Percentiles rank a stretch among this genome's conserved stretches.
phyloP scores from a whole-genome alignment of 305 asterid species.

The Stenogyne calaminthoides region DNA sequence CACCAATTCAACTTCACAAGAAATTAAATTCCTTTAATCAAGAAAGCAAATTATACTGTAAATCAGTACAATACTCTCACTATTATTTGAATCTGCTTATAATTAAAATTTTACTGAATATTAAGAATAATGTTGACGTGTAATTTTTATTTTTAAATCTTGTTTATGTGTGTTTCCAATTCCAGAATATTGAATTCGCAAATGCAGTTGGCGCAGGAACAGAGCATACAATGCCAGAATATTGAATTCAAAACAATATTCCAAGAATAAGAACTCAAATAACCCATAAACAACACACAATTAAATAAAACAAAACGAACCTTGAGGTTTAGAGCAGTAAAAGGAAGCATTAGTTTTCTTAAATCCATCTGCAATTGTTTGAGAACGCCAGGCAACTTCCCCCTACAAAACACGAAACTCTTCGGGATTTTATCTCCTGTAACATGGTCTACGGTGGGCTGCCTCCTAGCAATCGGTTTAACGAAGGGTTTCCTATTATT shows the following conservation, averaged over 20 bases:
- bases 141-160: too few relatives aligned
- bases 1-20: too few relatives aligned
- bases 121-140: too few relatives aligned
- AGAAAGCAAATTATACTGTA: too few relatives aligned
- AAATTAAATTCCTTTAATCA: too few relatives aligned
- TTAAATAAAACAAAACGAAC: conserved; percentile 27
- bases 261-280: neutral
- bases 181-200: too few relatives aligned
- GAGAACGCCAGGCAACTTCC: conserved; percentile 82
- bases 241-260: neutral
- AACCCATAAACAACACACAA: neutral
- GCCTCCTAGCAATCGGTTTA: conserved; percentile 52
- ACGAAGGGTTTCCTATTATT: conserved; percentile 64
- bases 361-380: conserved; percentile 79
- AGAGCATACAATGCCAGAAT: neutral
- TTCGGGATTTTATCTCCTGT: conserved; percentile 87
- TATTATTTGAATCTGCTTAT: too few relatives aligned
- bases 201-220: neutral
- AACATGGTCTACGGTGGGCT: conserved; percentile 72
- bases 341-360: conserved; percentile 94
- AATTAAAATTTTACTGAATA: too few relatives aligned
- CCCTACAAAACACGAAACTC: conserved; percentile 83
- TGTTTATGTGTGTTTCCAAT: too few relatives aligned
- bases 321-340: conserved; percentile 91
- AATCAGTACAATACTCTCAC: too few relatives aligned